phyloP scores from a whole-genome alignment of 148 eudicot genomes.

The Cornus florida region DNA sequence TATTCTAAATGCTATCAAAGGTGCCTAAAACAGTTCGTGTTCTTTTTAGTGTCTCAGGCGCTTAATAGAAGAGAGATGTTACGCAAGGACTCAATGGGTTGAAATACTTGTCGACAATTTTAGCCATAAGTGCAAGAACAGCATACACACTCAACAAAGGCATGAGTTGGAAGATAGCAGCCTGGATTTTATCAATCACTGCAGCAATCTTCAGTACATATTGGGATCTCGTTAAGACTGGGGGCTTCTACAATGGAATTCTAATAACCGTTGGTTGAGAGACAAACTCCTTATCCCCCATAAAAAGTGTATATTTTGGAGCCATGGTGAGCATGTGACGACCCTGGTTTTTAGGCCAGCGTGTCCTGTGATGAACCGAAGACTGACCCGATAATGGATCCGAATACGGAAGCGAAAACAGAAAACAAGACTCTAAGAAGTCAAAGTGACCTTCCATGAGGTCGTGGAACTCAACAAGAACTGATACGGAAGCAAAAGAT shows the following conservation, averaged over 20 bases:
- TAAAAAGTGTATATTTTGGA: slow-evolving; percentile 18
- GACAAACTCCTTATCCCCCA: slow-evolving; percentile 22
- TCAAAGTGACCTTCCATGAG: too few relatives aligned
- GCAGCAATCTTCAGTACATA: slow-evolving; percentile 3
- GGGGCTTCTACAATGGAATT: slow-evolving; percentile 14
- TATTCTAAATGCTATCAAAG: too few relatives aligned
- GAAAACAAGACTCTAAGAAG: too few relatives aligned
- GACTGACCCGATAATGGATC: too few relatives aligned
- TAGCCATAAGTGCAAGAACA: background rate
- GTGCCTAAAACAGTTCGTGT: background rate
- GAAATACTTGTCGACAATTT: background rate
- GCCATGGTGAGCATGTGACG: slow-evolving; percentile 29
- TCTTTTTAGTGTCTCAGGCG: background rate
- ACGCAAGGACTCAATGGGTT: background rate
- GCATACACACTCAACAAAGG: background rate
- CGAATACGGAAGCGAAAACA: too few relatives aligned
- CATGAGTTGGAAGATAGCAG: background rate
- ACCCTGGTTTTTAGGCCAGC: too few relatives aligned
- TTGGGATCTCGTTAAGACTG: background rate
- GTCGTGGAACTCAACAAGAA: too few relatives aligned
- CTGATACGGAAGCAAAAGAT: too few relatives aligned
- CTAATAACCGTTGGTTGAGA: slow-evolving; percentile 17
- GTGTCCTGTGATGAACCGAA: too few relatives aligned
- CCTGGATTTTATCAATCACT: background rate
- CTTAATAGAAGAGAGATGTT: background rate